phyloP scores from a whole-genome alignment of 176 grass and related monocot genomes.

The Themeda triandra region DNA sequence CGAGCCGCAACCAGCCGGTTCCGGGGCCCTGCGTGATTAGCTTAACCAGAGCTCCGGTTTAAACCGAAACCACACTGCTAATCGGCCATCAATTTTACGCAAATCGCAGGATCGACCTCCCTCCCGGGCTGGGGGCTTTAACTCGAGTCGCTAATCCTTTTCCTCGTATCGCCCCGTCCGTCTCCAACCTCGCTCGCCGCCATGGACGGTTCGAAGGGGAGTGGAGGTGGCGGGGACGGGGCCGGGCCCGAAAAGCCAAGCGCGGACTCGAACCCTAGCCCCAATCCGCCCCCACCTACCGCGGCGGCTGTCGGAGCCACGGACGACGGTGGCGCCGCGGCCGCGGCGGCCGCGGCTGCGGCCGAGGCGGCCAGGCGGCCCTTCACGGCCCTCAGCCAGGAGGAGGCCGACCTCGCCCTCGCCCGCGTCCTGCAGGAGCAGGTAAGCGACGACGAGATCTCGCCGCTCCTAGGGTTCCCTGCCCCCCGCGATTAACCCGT shows the following conservation, averaged over 20 bases:
- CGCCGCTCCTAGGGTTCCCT: slow-evolving; percentile 28
- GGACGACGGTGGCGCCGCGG: slow-evolving; percentile 16
- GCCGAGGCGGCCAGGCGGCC: slow-evolving; percentile 52
- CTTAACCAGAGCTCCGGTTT: not conserved
- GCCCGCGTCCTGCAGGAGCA: slow-evolving; percentile 95
- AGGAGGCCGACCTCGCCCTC: slow-evolving; percentile 94
- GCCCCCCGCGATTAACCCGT: not conserved
- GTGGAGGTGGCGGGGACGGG: slow-evolving; percentile 45
- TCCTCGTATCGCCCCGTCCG: slow-evolving; percentile 3
- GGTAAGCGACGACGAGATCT: slow-evolving; percentile 44
- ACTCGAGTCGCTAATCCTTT: slow-evolving; percentile 15
- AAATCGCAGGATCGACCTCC: not conserved
- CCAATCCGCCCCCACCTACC: not conserved
- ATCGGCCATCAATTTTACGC: not conserved
- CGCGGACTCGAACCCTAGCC: slow-evolving; percentile 44
- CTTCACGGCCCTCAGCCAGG: slow-evolving; percentile 89
- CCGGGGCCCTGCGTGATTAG: not conserved
- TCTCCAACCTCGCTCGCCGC: slow-evolving; percentile 14
- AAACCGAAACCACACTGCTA: slow-evolving; percentile 22
- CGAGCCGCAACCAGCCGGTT: not conserved
- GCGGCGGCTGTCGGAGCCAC: slow-evolving; percentile 9
- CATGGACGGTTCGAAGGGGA: slow-evolving; percentile 79
- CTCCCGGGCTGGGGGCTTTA: not conserved
- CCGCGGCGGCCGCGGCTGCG: slow-evolving; percentile 30
- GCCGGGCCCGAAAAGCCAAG: slow-evolving; percentile 44